These are phyloP conservation scores for Trypanosoma avium DNA, from an alignment of 208 protist species.

Conservation along the genomic window DNA sequence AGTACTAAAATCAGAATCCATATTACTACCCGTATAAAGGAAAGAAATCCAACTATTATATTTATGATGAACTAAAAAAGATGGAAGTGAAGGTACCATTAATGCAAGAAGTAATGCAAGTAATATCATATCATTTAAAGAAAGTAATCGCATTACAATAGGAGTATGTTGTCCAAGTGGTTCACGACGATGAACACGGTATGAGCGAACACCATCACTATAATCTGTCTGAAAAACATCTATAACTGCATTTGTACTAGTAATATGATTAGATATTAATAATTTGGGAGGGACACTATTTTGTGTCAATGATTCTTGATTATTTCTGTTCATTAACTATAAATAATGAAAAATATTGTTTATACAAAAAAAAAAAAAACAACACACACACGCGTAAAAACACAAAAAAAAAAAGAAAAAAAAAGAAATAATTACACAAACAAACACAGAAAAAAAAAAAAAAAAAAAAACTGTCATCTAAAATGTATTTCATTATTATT, in stretches of 20 bases:
- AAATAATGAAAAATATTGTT: neutral
- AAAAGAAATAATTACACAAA: neutral
- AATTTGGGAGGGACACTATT: slow-evolving; percentile 25
- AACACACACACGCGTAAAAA: neutral
- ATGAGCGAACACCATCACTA: slow-evolving; percentile 74
- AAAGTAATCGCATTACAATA: neutral
- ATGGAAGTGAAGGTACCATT: neutral
- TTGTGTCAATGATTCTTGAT: neutral
- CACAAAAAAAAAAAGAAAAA: neutral
- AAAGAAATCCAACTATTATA: neutral
- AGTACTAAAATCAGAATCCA: neutral
- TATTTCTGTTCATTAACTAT: slow-evolving; percentile 5
- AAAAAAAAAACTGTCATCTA: neutral
- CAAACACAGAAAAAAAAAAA: neutral
- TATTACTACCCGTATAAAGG: neutral
- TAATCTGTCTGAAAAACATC: slow-evolving; percentile 64
- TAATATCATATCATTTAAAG: slow-evolving; percentile 16
- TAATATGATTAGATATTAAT: slow-evolving; percentile 47
- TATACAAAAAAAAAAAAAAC: slow-evolving; percentile 4
- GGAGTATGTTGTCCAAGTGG: neutral
- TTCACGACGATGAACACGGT: slow-evolving; percentile 48
- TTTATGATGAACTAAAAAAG: neutral
- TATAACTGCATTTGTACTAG: slow-evolving; percentile 61
- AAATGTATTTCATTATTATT: neutral
- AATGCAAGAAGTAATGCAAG: slow-evolving; percentile 12